These are phyloP conservation scores for Zostera marina DNA, from an alignment of 116 monocot species.

Conservation along the genomic window DNA sequence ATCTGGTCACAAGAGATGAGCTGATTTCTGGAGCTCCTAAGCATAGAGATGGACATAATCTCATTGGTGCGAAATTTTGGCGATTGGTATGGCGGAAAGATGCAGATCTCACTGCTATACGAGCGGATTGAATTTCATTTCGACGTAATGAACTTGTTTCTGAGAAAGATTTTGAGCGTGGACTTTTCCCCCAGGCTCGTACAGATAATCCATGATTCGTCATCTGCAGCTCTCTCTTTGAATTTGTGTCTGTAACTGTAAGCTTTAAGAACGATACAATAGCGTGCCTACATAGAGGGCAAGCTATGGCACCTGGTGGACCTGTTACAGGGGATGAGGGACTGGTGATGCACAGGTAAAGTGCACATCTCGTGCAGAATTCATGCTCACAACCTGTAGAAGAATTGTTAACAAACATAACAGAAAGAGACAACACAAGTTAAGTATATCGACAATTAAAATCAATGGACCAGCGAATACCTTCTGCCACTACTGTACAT, in stretches of 20 bases:
- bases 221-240: conserved; percentile 23
- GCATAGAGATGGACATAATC: conserved; percentile 39
- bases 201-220: conserved; percentile 37
- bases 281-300: conserved; percentile 47
- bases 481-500: conserved; percentile 73
- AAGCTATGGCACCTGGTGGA: conserved; percentile 50
- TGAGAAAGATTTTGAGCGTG: conserved; percentile 1
- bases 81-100: conserved; percentile 44
- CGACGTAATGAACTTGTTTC: conserved; percentile 10
- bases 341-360: conserved; percentile 57
- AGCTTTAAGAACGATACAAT: conserved; percentile 35
- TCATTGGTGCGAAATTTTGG: conserved; percentile 46
- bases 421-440: neutral
- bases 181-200: conserved; percentile 11
- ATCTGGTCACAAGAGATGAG: conserved; percentile 27
- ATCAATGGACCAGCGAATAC: conserved; percentile 26
- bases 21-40: conserved; percentile 36
- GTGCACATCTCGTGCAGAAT: conserved; percentile 67
- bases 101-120: conserved; percentile 17
- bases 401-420: neutral
- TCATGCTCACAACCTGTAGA: conserved; percentile 57
- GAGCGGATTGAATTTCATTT: conserved; percentile 25
- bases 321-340: conserved; percentile 13
- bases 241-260: conserved; percentile 21
- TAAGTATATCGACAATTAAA: neutral